phyloP scores from a whole-genome alignment of 805 yeast species.

The Yamadazyma akitaensis region DNA sequence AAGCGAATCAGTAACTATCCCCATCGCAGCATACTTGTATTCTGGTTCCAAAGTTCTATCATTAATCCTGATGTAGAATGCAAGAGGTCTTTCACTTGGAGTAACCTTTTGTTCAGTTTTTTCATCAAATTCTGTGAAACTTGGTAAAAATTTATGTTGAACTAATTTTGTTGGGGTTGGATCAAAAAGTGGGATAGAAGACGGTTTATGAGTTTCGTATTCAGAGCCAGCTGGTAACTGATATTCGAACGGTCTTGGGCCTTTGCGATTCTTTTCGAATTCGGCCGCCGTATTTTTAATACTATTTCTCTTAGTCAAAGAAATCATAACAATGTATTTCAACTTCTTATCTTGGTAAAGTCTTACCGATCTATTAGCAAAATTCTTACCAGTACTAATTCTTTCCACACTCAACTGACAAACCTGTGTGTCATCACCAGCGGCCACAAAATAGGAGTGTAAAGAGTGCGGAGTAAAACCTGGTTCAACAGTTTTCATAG shows the following conservation, averaged over 20 bases:
- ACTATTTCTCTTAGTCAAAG: conserved; percentile 33
- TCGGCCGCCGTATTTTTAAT: conserved; percentile 12
- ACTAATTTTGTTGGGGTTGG: conserved; percentile 16
- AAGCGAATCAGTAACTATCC: conserved; percentile 31
- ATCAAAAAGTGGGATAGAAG: conserved; percentile 14
- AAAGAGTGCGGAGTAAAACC: conserved; percentile 39
- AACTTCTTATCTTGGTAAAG: conserved; percentile 29
- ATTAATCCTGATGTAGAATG: conserved; percentile 31
- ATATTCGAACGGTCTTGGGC: conserved; percentile 30
- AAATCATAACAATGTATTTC: conserved; percentile 32
- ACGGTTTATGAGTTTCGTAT: conserved; percentile 22
- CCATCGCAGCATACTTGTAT: conserved; percentile 23
- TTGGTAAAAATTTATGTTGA: conserved; percentile 28
- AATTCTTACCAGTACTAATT: conserved; percentile 32
- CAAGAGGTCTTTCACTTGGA: conserved; percentile 29
- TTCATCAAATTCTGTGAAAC: conserved; percentile 21
- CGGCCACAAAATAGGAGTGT: conserved; percentile 38
- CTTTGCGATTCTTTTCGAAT: conserved; percentile 19
- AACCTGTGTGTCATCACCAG: conserved; percentile 29
- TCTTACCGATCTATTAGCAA: conserved; percentile 31
- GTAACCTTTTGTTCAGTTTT: conserved; percentile 18
- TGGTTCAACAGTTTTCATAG: conserved; percentile 27
- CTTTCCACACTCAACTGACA: conserved; percentile 33
- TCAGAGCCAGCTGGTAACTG: conserved; percentile 24
- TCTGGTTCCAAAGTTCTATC: conserved; percentile 15